Evolutionary conservation across 495 filamentous ascomycete species (phyloP).

Genomic region (Neurospora sp.): DNA sequence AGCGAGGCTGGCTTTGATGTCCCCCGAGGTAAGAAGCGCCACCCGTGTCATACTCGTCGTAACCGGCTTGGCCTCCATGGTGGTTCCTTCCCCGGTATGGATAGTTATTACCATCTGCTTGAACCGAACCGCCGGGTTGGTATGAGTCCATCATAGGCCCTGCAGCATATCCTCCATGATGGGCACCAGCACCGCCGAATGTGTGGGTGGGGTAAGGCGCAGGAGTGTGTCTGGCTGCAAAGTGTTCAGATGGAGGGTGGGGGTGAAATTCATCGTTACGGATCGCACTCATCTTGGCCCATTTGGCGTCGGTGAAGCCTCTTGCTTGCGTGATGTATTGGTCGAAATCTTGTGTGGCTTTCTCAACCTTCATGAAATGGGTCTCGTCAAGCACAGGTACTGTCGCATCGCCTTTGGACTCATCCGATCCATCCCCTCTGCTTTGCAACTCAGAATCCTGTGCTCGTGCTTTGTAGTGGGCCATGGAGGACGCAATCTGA

Average conservation of each 20-base stretch:
- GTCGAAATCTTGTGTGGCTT: background rate
- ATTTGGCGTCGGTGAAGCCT: background rate
- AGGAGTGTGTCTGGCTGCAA: background rate
- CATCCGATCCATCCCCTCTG: slow-evolving; percentile 12
- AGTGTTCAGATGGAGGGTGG: background rate
- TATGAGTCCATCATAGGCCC: background rate
- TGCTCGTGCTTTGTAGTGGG: background rate
- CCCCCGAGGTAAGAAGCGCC: background rate
- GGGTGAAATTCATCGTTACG: background rate
- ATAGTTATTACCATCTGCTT: background rate
- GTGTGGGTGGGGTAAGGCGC: background rate
- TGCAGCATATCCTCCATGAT: background rate
- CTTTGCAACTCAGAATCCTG: slow-evolving; percentile 12
- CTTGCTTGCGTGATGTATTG: background rate
- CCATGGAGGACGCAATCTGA: slow-evolving; percentile 31
- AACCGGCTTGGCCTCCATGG: background rate
- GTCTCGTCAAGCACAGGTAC: background rate
- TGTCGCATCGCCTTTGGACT: background rate
- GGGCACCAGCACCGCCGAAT: background rate
- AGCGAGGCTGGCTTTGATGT: background rate
- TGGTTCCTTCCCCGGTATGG: background rate
- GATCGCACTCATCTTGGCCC: background rate
- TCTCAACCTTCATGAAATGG: background rate
- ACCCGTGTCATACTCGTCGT: background rate
- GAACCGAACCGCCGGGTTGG: background rate